Evolutionary conservation across 2,329 filamentous ascomycete genomes (phyloP), one percentile per base, ranked within the genome.

Genomic region (Fusarium sp.): DNA sequence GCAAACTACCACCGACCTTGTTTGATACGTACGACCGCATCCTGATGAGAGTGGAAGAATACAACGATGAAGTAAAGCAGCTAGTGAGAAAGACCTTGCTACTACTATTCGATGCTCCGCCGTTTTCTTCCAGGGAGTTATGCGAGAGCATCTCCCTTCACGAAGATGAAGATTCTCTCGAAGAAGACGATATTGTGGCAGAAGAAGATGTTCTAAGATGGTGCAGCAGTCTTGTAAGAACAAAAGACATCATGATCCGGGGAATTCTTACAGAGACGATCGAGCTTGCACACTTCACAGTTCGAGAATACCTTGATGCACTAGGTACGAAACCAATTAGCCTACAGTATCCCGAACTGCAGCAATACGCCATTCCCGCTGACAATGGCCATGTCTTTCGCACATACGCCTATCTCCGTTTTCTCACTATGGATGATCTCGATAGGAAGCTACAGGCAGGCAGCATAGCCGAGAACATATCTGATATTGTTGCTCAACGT

Each of bases 201-300:
- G 60, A 66, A 11, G 20, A 55, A 20, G 69, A 68, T 1, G 59
- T 71, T 3, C 0, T 30, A 2, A 41, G 32, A 2, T 42, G 50
- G 4, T 72, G 70, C 3, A 66, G 70, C 7, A 70, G 66, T 0
- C 69, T 72, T 0, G 50, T 72, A 0, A 46, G 63, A 4, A 68
- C 49, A 21, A n/a, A 6, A 2, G 34, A 37, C 16, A 1, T 10
- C 32, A 5, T 3, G 16, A 1, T 18, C 0, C 16, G 5, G 32
- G 59, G 59, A 1, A 14, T 30, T 0, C 7, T 55, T 12, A 59
- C 25, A 0, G 4, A 2, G 0, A 14, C 18, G 21, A 51, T 72
- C 7, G 71, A 71, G 5, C 62, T 63, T 37, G 67, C 69, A 0
- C 69, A 72, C 2, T 72, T 72, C 30, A 58, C 69, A 1, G 69